Evolutionary conservation across 805 yeast species (phyloP).

Genomic region (Clavispora fructus): DNA sequence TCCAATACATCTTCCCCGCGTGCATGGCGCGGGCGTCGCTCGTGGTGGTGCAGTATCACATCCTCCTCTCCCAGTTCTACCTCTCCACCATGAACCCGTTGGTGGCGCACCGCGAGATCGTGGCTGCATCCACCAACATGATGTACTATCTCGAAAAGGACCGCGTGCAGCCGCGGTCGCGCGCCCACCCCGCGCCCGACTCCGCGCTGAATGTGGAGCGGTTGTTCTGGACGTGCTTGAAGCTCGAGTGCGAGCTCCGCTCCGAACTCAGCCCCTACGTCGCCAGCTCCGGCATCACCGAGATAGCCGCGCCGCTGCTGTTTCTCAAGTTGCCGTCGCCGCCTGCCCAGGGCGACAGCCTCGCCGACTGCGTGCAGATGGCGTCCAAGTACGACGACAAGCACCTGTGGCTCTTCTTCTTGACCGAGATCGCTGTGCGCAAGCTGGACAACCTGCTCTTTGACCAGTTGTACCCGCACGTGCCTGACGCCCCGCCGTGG

Average conservation of each 20-base stretch:
- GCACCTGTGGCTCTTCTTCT: conserved; percentile 34
- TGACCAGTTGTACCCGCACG: conserved; percentile 25
- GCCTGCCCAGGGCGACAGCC: conserved; percentile 12
- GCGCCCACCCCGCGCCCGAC: background rate
- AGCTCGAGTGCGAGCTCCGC: conserved; percentile 33
- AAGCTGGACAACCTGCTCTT: conserved; percentile 34
- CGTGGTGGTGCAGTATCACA: conserved; percentile 15
- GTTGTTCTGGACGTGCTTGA: conserved; percentile 33
- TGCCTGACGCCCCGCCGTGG: conserved; percentile 15
- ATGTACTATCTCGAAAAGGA: conserved; percentile 23
- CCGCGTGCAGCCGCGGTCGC: background rate
- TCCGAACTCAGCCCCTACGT: conserved; percentile 31
- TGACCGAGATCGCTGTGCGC: conserved; percentile 36
- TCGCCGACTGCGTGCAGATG: conserved; percentile 20
- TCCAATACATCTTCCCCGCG: conserved; percentile 20
- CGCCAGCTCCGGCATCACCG: conserved; percentile 27
- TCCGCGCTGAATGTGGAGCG: conserved; percentile 18
- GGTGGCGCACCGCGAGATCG: conserved; percentile 21
- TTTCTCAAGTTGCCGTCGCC: conserved; percentile 29
- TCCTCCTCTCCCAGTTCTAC: conserved; percentile 25
- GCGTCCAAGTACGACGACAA: conserved; percentile 20
- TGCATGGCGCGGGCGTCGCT: conserved; percentile 13
- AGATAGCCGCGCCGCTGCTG: conserved; percentile 25
- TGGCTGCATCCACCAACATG: conserved; percentile 24
- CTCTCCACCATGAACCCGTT: conserved; percentile 23